phyloP scores from a whole-genome alignment of 2,329 filamentous ascomycete species.

The Colletotrichum spinosum region DNA sequence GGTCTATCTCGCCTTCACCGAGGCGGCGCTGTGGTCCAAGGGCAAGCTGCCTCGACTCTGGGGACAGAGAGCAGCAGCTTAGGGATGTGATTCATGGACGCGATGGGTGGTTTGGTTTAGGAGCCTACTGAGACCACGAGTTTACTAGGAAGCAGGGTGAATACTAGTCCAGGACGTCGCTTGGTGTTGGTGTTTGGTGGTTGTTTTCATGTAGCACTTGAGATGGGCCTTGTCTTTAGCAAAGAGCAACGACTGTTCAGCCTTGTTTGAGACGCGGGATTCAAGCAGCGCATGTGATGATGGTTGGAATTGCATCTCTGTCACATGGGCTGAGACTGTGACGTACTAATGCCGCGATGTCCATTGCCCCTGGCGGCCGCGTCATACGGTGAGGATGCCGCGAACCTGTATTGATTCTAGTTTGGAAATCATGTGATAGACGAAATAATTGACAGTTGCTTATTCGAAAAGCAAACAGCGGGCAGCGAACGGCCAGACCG shows the following conservation, averaged over 20 bases:
- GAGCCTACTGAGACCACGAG: too few species aligned
- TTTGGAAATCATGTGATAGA: too few species aligned
- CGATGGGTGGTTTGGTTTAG: too few species aligned
- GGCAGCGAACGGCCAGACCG: background rate
- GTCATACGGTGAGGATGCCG: slow-evolving; percentile 4
- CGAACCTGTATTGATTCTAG: too few species aligned
- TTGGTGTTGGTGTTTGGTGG: slow-evolving; percentile 15
- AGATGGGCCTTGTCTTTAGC: slow-evolving; percentile 4
- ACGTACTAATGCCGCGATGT: slow-evolving; percentile 17
- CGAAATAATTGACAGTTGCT: too few species aligned
- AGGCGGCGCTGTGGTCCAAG: slow-evolving; percentile 53
- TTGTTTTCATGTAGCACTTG: background rate
- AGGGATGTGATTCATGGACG: background rate
- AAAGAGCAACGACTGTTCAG: background rate
- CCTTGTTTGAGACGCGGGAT: background rate
- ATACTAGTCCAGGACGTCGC: background rate
- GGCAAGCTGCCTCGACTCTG: slow-evolving; percentile 23
- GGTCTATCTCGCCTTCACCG: slow-evolving; percentile 61
- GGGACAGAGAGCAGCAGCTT: background rate
- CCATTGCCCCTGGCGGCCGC: slow-evolving; percentile 13
- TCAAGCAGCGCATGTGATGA: background rate
- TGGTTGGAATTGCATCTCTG: background rate
- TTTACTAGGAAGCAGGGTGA: background rate
- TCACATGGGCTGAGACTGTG: background rate
- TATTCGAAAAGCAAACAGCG: too few species aligned